phyloP scores from a whole-genome alignment of 805 yeast genomes.

The Brettanomyces custersianus region DNA sequence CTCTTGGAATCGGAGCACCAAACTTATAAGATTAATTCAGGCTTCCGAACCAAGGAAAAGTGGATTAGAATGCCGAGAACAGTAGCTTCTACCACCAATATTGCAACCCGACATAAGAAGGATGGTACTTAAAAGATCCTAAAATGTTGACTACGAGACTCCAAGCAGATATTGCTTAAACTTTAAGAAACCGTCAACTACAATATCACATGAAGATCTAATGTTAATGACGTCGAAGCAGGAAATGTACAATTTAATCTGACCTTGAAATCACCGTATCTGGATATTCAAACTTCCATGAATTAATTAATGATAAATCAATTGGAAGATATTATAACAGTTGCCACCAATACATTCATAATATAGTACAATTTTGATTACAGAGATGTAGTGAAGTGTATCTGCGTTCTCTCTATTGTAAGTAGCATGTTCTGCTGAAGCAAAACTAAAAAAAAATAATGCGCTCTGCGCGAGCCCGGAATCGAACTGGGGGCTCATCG shows the following conservation, averaged over 20 bases:
- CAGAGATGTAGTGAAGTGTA: too few species aligned
- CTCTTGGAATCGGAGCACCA: conserved; percentile 9
- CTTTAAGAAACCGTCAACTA: neutral
- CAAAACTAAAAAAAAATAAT: neutral
- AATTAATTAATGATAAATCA: neutral
- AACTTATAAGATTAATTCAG: neutral
- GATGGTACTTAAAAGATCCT: too few species aligned
- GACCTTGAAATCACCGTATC: too few species aligned
- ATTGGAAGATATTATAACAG: neutral
- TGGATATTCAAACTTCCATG: too few species aligned
- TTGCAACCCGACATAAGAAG: too few species aligned
- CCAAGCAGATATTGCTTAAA: neutral
- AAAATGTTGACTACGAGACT: conserved; percentile 4
- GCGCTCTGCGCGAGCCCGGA: conserved; percentile 5
- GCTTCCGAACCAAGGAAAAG: neutral
- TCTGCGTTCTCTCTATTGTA: too few species aligned
- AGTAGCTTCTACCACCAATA: too few species aligned
- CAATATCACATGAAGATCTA: too few species aligned
- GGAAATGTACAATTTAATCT: too few species aligned
- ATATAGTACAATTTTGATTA: too few species aligned
- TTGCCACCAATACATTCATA: neutral
- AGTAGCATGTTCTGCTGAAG: too few species aligned
- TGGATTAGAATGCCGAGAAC: neutral
- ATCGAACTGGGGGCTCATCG: conserved; percentile 7
- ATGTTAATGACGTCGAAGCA: too few species aligned